Evolutionary conservation across 2,329 filamentous ascomycete genomes (phyloP), one percentile per base, ranked within the genome.

Genomic region (Waltergamsia citrina): DNA sequence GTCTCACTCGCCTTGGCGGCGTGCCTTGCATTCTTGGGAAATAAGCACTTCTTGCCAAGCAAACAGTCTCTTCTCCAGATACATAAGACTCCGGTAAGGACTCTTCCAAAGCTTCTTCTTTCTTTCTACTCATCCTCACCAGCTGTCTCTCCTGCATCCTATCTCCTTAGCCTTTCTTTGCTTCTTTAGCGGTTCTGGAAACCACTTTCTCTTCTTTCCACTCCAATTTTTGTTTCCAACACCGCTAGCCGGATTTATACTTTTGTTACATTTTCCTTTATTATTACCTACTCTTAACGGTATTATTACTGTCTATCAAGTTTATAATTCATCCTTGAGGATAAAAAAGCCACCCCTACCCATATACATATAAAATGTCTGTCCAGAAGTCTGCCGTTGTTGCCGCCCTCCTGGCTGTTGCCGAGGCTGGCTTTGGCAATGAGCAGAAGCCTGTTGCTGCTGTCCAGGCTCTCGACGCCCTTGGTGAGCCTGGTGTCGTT

Each of bases 381-480:
- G 28, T 37, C 43, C 48, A 56, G 46, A 65, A 64, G 47, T 34
- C 53, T 28, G 34, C 59, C 41, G 35, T 65, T 43, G 43, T 67
- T 39, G 48, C 61, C 29, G 49, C 53, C 47, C 48, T 69, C 26
- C 38, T 64, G 47, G 63, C 65, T 26, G 46, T 62, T 31, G 60
- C 57, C 41, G 58, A 71, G 41, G 70, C 70, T 39, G 66, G 78
- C 43, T 81, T 82, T 52, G 70, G 69, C 29, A 74, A 80, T 56
- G 78, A 82, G 53, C 71, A 78, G 46, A 45, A 62, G 28, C 68
- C 75, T 32, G 74, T 78, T 33, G 47, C 57, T 17, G 69, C 65
- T 37, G 69, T 81, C 42, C 52, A 56, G 30, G 64, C 63, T 19
- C 66, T 81, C 18, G 47, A 45, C 27, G 42, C 15, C 23, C 68